Evolutionary conservation across 805 yeast genomes (phyloP).

Genomic region (Spencermartinsiella europaea): DNA sequence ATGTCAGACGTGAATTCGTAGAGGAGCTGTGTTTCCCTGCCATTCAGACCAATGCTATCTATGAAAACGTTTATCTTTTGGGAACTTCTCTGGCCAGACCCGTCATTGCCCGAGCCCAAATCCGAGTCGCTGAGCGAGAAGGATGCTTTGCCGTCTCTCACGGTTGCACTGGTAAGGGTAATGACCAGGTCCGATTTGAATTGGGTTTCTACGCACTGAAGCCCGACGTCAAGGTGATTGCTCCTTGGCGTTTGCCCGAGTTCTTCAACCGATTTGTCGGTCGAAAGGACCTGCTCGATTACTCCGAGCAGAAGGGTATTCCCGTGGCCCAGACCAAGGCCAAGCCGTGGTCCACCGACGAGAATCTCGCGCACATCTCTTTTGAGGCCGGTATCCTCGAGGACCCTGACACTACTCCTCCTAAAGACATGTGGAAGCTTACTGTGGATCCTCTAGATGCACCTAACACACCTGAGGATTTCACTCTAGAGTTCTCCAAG

Average conservation of each 20-base stretch:
- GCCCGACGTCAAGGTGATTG: slow-evolving; percentile 94
- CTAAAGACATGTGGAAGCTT: slow-evolving; percentile 99
- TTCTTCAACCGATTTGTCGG: slow-evolving; percentile 97
- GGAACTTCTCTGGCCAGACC: slow-evolving; percentile 99
- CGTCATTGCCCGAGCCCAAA: slow-evolving; percentile 97
- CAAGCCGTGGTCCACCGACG: slow-evolving; percentile 99
- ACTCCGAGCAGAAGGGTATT: slow-evolving; percentile 86
- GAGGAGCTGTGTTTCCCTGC: slow-evolving; percentile 94
- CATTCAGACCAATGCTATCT: slow-evolving; percentile 94
- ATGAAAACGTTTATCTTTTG: slow-evolving; percentile 92
- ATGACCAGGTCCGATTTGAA: slow-evolving; percentile 98
- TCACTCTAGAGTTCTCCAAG: slow-evolving; percentile 72
- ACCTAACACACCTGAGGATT: slow-evolving; percentile 87
- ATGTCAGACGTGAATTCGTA: slow-evolving; percentile 92
- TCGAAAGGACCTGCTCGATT: slow-evolving; percentile 90
- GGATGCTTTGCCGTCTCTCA: slow-evolving; percentile 98
- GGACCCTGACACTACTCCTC: slow-evolving; percentile 98
- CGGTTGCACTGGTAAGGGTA: slow-evolving; percentile 99
- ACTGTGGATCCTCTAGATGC: slow-evolving; percentile 95
- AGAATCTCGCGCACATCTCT: slow-evolving; percentile 97
- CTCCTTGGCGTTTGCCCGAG: slow-evolving; percentile 98
- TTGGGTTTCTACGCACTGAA: slow-evolving; percentile 94
- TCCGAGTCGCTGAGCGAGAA: slow-evolving; percentile 91
- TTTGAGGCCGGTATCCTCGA: slow-evolving; percentile 99
- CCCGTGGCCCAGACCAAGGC: slow-evolving; percentile 97